Conservation (phyloP, 2,329 filamentous ascomycete species). For the Zymoseptoria ardabiliae region DNA sequence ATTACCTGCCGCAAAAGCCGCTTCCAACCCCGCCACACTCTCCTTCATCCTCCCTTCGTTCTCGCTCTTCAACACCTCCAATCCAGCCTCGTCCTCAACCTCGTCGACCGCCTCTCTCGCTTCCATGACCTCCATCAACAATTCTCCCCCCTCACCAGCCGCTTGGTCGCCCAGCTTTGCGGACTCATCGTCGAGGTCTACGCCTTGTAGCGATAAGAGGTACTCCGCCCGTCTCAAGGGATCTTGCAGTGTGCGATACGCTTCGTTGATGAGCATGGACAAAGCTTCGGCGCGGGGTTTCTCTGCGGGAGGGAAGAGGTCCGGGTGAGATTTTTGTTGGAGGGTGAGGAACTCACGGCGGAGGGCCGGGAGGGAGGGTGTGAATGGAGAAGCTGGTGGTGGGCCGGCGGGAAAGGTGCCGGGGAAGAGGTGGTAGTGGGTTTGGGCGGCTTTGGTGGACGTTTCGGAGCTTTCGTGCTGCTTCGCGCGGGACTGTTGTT, state of each 20-base stretch:
- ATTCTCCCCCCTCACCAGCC: slow-evolving; percentile 36
- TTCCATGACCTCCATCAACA: slow-evolving; percentile 75
- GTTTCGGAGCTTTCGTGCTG: slow-evolving; percentile 2
- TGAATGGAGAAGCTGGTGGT: slow-evolving; percentile 70
- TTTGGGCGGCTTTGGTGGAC: slow-evolving; percentile 28
- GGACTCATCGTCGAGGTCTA: slow-evolving; percentile 75
- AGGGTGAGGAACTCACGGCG: slow-evolving; percentile 80
- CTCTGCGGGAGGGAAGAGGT: slow-evolving; percentile 46
- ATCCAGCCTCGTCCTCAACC: slow-evolving; percentile 52
- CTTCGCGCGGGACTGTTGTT: slow-evolving; percentile 8
- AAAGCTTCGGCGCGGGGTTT: slow-evolving; percentile 63
- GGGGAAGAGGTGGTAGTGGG: slow-evolving; percentile 86
- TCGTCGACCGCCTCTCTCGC: slow-evolving; percentile 56
- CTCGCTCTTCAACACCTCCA: slow-evolving; percentile 51
- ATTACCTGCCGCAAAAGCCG: slow-evolving; percentile 60
- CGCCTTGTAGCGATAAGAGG: slow-evolving; percentile 58
- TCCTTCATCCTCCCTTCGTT: slow-evolving; percentile 62
- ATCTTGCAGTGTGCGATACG: slow-evolving; percentile 74
- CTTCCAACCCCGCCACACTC: slow-evolving; percentile 57
- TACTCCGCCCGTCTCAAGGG: slow-evolving; percentile 85
- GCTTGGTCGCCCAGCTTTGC: slow-evolving; percentile 52
- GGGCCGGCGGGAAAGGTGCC: slow-evolving; percentile 67
- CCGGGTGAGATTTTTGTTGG: slow-evolving; percentile 70
- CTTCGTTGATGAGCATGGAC: slow-evolving; percentile 82
- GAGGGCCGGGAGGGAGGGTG: slow-evolving; percentile 61